These are phyloP conservation scores for Eucalyptus marginata DNA, from an alignment of 345 rosid genomes.

Conservation along the genomic window DNA sequence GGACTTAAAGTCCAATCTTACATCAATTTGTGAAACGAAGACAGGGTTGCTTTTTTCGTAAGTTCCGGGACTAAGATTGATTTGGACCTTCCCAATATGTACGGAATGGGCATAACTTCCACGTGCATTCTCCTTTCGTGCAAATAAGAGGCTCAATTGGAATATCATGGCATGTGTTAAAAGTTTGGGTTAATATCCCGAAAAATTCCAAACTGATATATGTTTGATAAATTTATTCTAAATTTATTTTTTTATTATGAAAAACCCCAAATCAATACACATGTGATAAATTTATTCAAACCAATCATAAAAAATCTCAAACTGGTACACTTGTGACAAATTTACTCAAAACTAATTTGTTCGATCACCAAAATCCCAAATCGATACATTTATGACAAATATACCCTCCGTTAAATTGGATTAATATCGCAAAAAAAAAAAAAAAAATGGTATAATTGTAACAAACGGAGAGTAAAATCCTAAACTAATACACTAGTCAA, in stretches of 20 bases:
- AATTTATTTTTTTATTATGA: rapidly evolving
- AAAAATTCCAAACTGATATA: rapidly evolving
- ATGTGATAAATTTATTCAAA: no score
- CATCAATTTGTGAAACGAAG: neutral
- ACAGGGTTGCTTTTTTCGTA: neutral
- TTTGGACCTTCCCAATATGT: neutral
- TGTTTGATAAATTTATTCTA: rapidly evolving
- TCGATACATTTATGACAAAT: rapidly evolving
- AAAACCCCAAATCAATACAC: rapidly evolving
- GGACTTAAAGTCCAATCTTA: neutral
- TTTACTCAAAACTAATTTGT: rapidly evolving
- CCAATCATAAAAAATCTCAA: no score
- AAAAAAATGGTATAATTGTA: rapidly evolving
- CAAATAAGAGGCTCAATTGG: neutral
- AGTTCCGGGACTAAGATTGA: neutral
- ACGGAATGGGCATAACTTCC: neutral
- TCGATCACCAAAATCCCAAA: rapidly evolving
- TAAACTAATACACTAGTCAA: no score
- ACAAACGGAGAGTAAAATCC: rapidly evolving
- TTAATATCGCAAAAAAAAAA: no score
- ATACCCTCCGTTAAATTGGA: rapidly evolving
- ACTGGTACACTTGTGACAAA: rapidly evolving
- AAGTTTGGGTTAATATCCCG: no score
- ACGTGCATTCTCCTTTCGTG: neutral
- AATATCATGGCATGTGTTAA: neutral